Evolutionary conservation across 768 basidiomycete genomes (phyloP), one percentile per base, ranked within the genome.

Genomic region (Suillus luteus): DNA sequence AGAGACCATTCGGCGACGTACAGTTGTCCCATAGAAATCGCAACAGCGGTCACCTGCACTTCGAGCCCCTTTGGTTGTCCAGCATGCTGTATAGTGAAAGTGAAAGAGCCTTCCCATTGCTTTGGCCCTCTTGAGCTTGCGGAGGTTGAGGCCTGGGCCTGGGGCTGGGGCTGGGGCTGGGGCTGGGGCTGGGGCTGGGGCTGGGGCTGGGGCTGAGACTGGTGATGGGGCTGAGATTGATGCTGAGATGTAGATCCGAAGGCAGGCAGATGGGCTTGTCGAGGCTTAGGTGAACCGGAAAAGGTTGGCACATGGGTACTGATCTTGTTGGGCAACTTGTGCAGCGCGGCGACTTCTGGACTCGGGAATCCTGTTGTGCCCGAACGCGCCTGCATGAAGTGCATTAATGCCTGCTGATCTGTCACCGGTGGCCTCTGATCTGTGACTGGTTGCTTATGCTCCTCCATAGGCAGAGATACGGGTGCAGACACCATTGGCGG

Each of bases 91-190:
- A 62, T 59, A 73, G 69, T 78, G 76, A 81, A 87, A 5, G 72
- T 76, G 33, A 89, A 70, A 1, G 72, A 67, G 9, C 86, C 87
- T 22, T 77, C 73, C 88, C 88, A 89, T 55, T 68, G 7, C 59
- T 46, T 27, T 5, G 22, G 37, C 40, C 41, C 66, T 41, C 60
- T 38, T 19, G 57, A 31, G 17, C 24, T 24, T 31, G 10, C 61
- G 41, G 61, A 41, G 64, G 5, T 61, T 48, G 61, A 41, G 65
- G 4, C 35, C 51, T 14, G 35, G 49, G 38, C 33, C 37, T 48
- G 46, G 6, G 9, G 35, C 35, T 37, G 35, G 7, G 9, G 35
- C 35, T 37, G 61, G 38, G 64, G 5, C 60, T 48, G 61, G 38
- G 65, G 4, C 35, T 35, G 9, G 9, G 35, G 35, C 51, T 14